These are phyloP conservation scores for Beta lomatogona DNA, from an alignment of 179 eudicot species.

Conservation along the genomic window DNA sequence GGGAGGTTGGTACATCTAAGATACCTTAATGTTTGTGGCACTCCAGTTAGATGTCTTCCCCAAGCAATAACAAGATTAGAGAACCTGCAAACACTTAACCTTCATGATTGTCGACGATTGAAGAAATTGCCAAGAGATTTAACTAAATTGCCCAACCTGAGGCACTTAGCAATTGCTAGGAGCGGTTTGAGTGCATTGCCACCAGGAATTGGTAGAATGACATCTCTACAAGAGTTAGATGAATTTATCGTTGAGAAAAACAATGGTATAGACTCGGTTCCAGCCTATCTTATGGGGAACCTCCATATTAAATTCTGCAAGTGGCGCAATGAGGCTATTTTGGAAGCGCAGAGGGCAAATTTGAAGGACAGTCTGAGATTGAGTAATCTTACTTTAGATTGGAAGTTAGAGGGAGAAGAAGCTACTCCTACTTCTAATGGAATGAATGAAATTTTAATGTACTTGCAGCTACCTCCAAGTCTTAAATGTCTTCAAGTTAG, in stretches of 20 bases:
- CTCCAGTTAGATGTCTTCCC: neutral
- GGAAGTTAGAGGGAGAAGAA: neutral
- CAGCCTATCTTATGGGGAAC: neutral
- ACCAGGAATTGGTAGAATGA: constrained; percentile 3
- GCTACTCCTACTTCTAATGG: neutral
- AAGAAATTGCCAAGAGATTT: constrained; percentile 16
- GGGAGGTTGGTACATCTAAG: constrained; percentile 26
- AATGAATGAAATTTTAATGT: neutral
- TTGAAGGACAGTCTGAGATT: constrained; percentile 4
- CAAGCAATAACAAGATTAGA: constrained; percentile 4
- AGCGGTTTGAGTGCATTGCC: constrained; percentile 8
- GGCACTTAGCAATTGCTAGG: neutral
- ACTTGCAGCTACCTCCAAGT: constrained; percentile 8
- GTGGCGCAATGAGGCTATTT: neutral
- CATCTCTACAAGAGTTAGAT: constrained; percentile 14
- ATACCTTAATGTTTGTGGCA: constrained; percentile 17
- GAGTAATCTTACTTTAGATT: neutral
- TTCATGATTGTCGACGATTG: neutral
- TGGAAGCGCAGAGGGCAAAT: neutral
- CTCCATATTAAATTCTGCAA: neutral
- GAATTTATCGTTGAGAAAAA: constrained; percentile 6
- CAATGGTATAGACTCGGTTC: constrained; percentile 10
- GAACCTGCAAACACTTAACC: constrained; percentile 22
- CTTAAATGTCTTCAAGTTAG: neutral
- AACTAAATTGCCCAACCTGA: constrained; percentile 15